Conservation (phyloP, 441 rosid species). For the Populus hybrid region DNA sequence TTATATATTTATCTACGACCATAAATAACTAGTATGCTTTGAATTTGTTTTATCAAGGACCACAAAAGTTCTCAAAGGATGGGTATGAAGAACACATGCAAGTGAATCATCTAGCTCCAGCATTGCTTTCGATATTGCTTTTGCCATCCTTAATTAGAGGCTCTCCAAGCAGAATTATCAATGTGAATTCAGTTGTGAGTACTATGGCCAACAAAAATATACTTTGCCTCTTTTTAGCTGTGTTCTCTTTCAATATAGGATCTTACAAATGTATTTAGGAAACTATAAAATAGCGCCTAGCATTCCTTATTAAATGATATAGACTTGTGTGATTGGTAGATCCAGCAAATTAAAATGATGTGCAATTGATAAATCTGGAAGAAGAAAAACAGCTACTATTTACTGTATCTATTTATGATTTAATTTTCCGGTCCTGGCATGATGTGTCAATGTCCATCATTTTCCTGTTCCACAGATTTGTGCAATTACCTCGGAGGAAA, state of each 20-base stretch:
- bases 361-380: neutral
- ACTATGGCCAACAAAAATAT: constrained; percentile 2
- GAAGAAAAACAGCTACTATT: neutral
- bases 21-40: constrained; percentile 15
- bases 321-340: neutral
- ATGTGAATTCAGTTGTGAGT: constrained; percentile 98
- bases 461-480: no score
- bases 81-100: constrained; percentile 95
- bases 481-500: neutral
- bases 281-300: neutral
- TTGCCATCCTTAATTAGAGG: constrained; percentile 93
- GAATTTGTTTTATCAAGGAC: constrained; percentile 45
- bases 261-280: neutral
- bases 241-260: neutral
- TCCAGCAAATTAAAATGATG: neutral
- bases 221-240: neutral
- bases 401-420: neutral
- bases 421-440: no score
- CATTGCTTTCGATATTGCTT: constrained; percentile 79
- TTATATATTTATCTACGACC: neutral
- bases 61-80: constrained; percentile 86
- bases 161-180: constrained; percentile 89
- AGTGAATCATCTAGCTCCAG: constrained; percentile 98
- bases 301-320: neutral
- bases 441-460: neutral